Conservation (phyloP, 805 yeast genomes). For the Yamadazyma takamatsuzukensis region DNA sequence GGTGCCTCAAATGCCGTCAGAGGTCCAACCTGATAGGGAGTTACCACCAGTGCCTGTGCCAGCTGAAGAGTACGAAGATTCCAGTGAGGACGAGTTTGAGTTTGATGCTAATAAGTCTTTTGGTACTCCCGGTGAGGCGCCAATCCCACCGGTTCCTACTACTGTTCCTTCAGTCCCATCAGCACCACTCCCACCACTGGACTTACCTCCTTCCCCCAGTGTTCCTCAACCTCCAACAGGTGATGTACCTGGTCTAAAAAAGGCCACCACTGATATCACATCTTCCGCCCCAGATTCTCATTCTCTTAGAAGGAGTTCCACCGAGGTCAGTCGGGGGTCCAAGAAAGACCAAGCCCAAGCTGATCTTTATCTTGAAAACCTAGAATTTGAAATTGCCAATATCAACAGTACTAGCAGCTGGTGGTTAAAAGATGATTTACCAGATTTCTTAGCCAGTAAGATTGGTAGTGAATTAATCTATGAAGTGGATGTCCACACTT, state of each 20-base stretch:
- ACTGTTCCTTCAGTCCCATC: slow-evolving; percentile 5
- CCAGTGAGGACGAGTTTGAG: too few relatives aligned
- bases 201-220: slow-evolving; percentile 5
- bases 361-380: slow-evolving; percentile 17
- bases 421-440: slow-evolving; percentile 66
- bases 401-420: slow-evolving; percentile 42
- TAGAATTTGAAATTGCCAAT: slow-evolving; percentile 29
- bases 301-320: slow-evolving; percentile 12
- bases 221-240: slow-evolving; percentile 4
- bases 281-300: slow-evolving; percentile 1
- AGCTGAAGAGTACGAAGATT: too few relatives aligned
- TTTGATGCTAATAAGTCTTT: not conserved
- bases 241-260: not conserved
- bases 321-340: slow-evolving; percentile 10
- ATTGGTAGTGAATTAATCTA: slow-evolving; percentile 49
- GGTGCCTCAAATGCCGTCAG: slow-evolving; percentile 2
- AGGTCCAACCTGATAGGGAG: not conserved
- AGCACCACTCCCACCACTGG: slow-evolving; percentile 2
- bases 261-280: slow-evolving; percentile 7
- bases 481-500: slow-evolving; percentile 60
- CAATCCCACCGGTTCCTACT: slow-evolving; percentile 7
- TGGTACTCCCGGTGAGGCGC: not conserved
- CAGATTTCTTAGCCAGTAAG: slow-evolving; percentile 43
- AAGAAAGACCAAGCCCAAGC: slow-evolving; percentile 26
- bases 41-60: too few relatives aligned